Evolutionary conservation across 2,329 filamentous ascomycete genomes (phyloP).

Genomic region (Hypoxylon sp.): DNA sequence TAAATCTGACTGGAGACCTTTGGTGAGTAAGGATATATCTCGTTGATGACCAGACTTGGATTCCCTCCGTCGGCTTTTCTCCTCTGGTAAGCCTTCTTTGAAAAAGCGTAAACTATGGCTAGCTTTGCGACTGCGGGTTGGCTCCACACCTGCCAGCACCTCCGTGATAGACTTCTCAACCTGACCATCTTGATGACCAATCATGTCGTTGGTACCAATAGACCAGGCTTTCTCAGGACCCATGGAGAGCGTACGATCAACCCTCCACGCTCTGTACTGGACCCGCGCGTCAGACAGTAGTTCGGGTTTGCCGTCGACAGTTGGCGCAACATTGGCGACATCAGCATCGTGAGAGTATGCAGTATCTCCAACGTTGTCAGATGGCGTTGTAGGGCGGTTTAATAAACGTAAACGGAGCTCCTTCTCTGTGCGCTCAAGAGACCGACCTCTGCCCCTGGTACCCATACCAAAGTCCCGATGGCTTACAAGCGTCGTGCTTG

Average conservation of each 20-base stretch:
- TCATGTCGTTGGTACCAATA: slow-evolving; percentile 62
- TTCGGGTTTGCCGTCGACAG: slow-evolving; percentile 35
- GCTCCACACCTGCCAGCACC: slow-evolving; percentile 68
- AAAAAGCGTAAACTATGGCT: slow-evolving; percentile 74
- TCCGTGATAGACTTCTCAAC: slow-evolving; percentile 73
- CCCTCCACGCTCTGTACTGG: slow-evolving; percentile 50
- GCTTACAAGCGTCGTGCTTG: slow-evolving; percentile 48
- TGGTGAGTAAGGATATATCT: slow-evolving; percentile 53
- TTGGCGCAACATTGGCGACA: slow-evolving; percentile 16
- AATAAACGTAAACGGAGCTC: slow-evolving; percentile 49
- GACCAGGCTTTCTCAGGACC: slow-evolving; percentile 70
- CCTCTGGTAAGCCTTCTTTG: slow-evolving; percentile 70
- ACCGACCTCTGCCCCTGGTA: slow-evolving; percentile 49
- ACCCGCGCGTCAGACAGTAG: slow-evolving; percentile 41
- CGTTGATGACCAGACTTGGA: slow-evolving; percentile 46
- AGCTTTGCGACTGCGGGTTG: slow-evolving; percentile 71
- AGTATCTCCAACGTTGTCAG: slow-evolving; percentile 47
- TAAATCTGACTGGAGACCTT: slow-evolving; percentile 43
- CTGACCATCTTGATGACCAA: slow-evolving; percentile 61
- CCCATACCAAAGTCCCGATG: slow-evolving; percentile 48
- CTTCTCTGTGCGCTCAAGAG: slow-evolving; percentile 54
- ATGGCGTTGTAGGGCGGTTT: slow-evolving; percentile 38
- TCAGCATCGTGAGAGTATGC: slow-evolving; percentile 41
- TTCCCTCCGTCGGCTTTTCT: slow-evolving; percentile 64
- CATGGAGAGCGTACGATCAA: slow-evolving; percentile 54